phyloP scores from a whole-genome alignment of 208 protist genomes.

The Trypanosoma melophagium region DNA sequence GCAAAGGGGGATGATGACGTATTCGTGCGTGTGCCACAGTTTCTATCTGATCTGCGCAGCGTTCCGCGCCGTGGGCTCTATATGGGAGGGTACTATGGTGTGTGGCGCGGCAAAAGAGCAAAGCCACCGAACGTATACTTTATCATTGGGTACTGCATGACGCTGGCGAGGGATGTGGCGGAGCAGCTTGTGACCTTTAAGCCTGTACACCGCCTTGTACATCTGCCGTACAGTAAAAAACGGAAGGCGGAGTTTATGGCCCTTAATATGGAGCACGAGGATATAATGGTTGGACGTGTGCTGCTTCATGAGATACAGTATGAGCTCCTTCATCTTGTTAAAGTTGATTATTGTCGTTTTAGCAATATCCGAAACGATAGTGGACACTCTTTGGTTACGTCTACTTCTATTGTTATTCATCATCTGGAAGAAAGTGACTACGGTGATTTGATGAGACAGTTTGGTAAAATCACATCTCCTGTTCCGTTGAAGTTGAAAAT shows the following conservation, averaged over 20 bases:
- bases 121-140: neutral
- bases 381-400: neutral
- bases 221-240: neutral
- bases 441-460: neutral
- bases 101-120: no score
- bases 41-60: neutral
- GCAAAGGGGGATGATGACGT: neutral
- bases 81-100: neutral
- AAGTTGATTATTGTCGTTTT: neutral
- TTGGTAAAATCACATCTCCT: neutral
- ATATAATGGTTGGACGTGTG: neutral
- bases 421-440: neutral
- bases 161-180: slow-evolving; percentile 4
- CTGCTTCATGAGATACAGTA: neutral
- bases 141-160: neutral
- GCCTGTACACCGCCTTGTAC: slow-evolving; percentile 1
- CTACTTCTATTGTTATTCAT: neutral
- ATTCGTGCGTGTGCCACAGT: no score
- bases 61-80: neutral
- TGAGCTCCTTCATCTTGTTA: neutral
- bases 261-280: neutral
- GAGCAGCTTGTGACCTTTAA: neutral
- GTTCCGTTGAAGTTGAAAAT: neutral
- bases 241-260: neutral
- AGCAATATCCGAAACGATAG: neutral